phyloP scores from a whole-genome alignment of 768 basidiomycete species.

The Phlebiopsis flavidoalba region DNA sequence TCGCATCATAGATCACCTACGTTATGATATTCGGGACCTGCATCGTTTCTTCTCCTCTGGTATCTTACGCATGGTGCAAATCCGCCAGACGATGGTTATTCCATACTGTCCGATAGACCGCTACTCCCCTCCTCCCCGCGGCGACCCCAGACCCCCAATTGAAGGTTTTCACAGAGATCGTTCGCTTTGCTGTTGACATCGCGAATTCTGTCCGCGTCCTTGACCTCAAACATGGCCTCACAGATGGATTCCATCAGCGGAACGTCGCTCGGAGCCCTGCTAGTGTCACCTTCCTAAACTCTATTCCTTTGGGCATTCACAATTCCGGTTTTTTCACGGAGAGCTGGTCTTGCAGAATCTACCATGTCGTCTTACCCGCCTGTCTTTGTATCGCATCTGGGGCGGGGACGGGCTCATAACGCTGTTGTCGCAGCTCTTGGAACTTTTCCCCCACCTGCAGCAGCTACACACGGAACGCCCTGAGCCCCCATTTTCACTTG shows the following conservation, averaged over 20 bases:
- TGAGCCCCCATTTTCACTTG: background rate
- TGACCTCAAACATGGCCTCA: background rate
- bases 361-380: background rate
- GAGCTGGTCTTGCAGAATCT: background rate
- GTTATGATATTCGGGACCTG: background rate
- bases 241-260: background rate
- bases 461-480: background rate
- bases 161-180: background rate
- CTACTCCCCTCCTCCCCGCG: background rate
- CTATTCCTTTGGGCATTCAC: background rate
- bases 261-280: background rate
- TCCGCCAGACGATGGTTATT: background rate
- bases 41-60: background rate
- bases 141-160: background rate
- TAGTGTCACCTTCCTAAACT: background rate
- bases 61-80: background rate
- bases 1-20: background rate
- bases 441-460: background rate
- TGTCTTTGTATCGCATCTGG: background rate
- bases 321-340: background rate
- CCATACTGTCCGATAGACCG: background rate
- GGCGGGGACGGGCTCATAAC: background rate
- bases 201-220: background rate
- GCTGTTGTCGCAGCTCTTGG: background rate
- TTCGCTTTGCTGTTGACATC: background rate